Base-by-base conservation (phyloP, 768 basidiomycete species). In the Auriscalpium microsporum region DNA sequence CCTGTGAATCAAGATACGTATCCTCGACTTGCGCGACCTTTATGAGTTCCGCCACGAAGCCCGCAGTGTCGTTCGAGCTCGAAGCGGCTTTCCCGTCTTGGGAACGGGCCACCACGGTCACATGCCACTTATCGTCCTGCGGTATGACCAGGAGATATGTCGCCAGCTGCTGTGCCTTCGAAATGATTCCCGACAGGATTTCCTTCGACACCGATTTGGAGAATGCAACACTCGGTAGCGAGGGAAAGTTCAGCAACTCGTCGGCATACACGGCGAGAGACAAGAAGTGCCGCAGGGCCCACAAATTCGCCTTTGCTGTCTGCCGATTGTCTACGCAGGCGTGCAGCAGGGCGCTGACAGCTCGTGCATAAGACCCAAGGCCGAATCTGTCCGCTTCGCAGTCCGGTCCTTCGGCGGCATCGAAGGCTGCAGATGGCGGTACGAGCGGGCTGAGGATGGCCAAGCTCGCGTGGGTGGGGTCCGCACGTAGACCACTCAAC, bases 281-380 rank as follows among this genome's bases (percentile, higher is more conserved):
- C 9, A 89, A 68, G 53, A 92, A 72, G 64, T 92, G 87, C 9
- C 80, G 78, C 5, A 97, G 65, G 0, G 80, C 76, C 84, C 86
- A 87, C 0, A 81, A 61, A 51, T 87, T 78, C 14, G 71, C 69
- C 50, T 74, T 79, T 4, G 85, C 82, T 1, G 78, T 58, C n/a
- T 78, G 72, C 38, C 90, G 81, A 60, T 90, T 81, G 7, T 78
- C 71, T 5, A 72, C 61, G 55, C 90, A 72, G 28, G 81, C 66
- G 1, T 77, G 71, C 2, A 90, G 67, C 5, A 90, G 67, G 0
- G 82, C 83, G 37, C 69, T 67, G 11, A 82, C 75, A 5, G 76
- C 71, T 16, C 93, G 81, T 2, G 84, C 81, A 64, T 92, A 91
- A 3, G 73, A 61, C 0, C 83, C 77, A 55, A 80, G 80, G 0